Evolutionary conservation across 2,329 filamentous ascomycete species (phyloP), one percentile per base, ranked within the genome.

Genomic region (Ophiostoma australiae): DNA sequence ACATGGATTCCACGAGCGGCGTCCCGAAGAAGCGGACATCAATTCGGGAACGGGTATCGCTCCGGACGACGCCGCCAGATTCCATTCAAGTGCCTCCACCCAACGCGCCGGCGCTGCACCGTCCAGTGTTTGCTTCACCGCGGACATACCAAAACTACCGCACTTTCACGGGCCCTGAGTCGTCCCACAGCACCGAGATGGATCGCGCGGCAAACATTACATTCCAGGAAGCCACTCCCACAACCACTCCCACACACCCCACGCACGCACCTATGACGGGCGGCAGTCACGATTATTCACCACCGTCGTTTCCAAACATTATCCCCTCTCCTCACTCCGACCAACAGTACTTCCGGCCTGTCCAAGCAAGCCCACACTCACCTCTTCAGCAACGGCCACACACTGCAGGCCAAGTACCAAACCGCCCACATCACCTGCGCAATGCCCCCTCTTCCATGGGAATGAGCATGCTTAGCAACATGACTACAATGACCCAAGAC

Each of bases 281-380:
- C 2, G 37, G 44, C 7, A 72, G 73, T 17, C 55, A 65, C 11
- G 78, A 80, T 27, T 78, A 82, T 65, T 77, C 81, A 1, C 78
- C 80, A 1, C 82, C 82, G 0, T 75, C 76, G 4, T 76, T 83
- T 20, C 80, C 80, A 0, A 78, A 73, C 10, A 73, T 81, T 1
- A 77, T 84, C 31, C 82, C 82, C 1, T 85, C 83, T 3, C 85
- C 85, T 2, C 80, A 80, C 23, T 86, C 84, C 0, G 85, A 87
- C 27, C 80, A 82, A 70, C 87, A 89, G 73, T 85, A 82, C 74
- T 90, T 89, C 78, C 85, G 84, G 13, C 87, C 88, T 0, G 87
- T 90, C 1, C 84, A 84, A 65, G 87, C 87, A 17, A 88, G 84
- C 65, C 87, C 87, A 3, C 85, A 90, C 74, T 90, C 87, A 5